Evolutionary conservation across 75 land plant genomes (phyloP).

Genomic region (Picea sitchensis): DNA sequence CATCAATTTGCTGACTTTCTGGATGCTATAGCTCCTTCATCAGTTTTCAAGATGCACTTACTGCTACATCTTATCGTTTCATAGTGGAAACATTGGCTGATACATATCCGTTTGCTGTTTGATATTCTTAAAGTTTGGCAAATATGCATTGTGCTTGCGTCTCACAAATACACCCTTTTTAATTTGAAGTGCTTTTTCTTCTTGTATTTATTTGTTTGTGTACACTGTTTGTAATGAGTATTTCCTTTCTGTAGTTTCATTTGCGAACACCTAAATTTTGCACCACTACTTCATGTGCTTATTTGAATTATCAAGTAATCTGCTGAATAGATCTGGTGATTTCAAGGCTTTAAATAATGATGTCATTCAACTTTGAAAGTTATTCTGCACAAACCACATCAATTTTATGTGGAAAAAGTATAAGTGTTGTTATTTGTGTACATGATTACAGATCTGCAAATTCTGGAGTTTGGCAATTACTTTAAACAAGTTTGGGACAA

Average conservation of each 20-base stretch:
- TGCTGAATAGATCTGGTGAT: background rate
- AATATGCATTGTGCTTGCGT: background rate
- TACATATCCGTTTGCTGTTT: background rate
- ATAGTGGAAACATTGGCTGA: background rate
- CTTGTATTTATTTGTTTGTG: background rate
- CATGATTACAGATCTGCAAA: conserved; percentile 1
- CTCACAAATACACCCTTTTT: background rate
- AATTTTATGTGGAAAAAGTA: background rate
- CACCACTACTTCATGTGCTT: background rate
- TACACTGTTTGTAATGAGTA: background rate
- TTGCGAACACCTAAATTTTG: background rate
- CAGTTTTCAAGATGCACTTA: no score
- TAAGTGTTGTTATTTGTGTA: background rate
- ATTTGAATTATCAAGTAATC: background rate
- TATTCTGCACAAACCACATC: background rate
- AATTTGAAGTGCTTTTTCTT: background rate
- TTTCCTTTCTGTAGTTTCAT: background rate
- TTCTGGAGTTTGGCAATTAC: background rate
- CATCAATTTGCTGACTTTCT: background rate
- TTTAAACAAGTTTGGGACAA: background rate
- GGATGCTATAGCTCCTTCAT: background rate
- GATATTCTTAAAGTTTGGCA: background rate
- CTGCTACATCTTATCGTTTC: no score
- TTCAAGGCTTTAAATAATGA: background rate
- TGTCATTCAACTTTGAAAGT: background rate